These are phyloP conservation scores for Paecilomyces sp. DNA, from an alignment of 2,329 filamentous ascomycete genomes.

Conservation along the genomic window DNA sequence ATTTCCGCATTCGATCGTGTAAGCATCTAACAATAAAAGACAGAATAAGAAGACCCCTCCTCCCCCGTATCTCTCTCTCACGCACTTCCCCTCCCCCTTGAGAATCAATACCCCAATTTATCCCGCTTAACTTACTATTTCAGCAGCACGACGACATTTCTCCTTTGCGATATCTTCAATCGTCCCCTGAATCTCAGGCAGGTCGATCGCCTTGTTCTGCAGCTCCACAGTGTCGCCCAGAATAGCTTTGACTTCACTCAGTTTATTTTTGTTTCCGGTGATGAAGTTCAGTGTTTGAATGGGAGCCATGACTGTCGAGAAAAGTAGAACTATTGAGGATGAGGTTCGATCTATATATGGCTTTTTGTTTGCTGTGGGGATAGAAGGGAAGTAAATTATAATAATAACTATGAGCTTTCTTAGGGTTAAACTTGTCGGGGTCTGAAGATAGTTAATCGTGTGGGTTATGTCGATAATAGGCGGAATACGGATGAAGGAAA, in stretches of 20 bases:
- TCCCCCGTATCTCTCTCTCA: no score
- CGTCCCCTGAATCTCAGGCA: constrained; percentile 85
- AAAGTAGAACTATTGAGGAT: neutral
- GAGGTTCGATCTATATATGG: neutral
- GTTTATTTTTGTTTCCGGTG: constrained; percentile 91
- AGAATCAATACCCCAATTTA: no score
- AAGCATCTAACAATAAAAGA: neutral
- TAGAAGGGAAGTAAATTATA: neutral
- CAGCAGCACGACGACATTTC: constrained; percentile 78
- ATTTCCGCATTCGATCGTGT: neutral
- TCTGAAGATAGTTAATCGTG: neutral
- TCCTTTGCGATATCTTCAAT: constrained; percentile 86
- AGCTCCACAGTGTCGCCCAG: constrained; percentile 67
- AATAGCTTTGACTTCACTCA: constrained; percentile 82
- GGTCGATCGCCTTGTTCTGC: constrained; percentile 65
- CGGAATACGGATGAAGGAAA: neutral
- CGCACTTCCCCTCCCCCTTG: no score
- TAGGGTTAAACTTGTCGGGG: no score
- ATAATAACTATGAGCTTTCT: no score
- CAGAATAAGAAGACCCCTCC: neutral
- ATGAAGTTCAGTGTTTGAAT: constrained; percentile 75
- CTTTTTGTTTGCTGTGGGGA: neutral
- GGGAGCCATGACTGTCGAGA: neutral
- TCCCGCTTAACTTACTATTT: constrained; percentile 49
- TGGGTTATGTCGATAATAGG: neutral